Conservation (phyloP, 2,329 filamentous ascomycete genomes). For the Rutstroemia sp. region DNA sequence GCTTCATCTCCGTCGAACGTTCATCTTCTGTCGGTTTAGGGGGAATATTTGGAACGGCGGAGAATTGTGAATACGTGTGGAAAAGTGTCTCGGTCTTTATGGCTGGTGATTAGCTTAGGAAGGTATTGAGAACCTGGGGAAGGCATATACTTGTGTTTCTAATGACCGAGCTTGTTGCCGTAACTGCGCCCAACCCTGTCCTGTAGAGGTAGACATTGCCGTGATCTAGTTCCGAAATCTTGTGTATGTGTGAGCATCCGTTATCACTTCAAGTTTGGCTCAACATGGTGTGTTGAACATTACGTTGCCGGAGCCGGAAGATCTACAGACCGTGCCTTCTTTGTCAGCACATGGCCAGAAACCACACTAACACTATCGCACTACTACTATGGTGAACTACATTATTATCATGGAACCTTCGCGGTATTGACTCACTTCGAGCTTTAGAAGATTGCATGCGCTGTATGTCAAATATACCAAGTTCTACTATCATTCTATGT, state of each 20-base stretch:
- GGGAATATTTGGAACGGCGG: slow-evolving; percentile 70
- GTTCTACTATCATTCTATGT: background rate
- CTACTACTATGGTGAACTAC: background rate
- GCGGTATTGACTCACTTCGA: background rate
- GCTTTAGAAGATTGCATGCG: background rate
- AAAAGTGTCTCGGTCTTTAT: slow-evolving; percentile 36
- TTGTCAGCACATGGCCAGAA: background rate
- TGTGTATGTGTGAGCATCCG: background rate
- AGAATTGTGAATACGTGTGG: slow-evolving; percentile 86
- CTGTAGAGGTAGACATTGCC: slow-evolving; percentile 17
- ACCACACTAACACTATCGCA: background rate
- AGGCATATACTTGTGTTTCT: slow-evolving; percentile 68
- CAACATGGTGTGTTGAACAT: background rate
- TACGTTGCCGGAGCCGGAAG: slow-evolving; percentile 8
- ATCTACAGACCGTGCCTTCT: slow-evolving; percentile 1
- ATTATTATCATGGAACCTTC: background rate
- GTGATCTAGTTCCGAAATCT: background rate
- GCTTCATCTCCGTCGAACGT: slow-evolving; percentile 65
- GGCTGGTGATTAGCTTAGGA: background rate
- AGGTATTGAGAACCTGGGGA: background rate
- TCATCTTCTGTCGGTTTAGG: slow-evolving; percentile 83
- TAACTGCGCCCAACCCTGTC: slow-evolving; percentile 77
- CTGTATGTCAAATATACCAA: background rate
- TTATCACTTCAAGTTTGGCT: background rate
- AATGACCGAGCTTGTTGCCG: slow-evolving; percentile 82